These are phyloP conservation scores for Xylariaceae sp. DNA, from an alignment of 2,329 filamentous ascomycete species.

Conservation along the genomic window DNA sequence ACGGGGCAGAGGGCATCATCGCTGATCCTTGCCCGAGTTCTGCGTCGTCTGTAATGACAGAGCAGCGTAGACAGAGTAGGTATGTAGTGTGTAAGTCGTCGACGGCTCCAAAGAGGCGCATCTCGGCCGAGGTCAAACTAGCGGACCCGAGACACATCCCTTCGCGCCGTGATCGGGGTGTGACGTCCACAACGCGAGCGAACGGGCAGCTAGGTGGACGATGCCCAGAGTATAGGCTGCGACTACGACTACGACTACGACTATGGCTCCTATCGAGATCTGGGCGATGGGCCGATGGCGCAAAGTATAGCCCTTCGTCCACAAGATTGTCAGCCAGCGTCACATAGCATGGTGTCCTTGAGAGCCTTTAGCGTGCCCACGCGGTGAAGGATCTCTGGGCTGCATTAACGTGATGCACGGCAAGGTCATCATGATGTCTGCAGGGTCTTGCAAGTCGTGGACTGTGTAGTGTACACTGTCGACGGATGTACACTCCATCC, in stretches of 20 bases:
- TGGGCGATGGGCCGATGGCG: conserved; percentile 6
- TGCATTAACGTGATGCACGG: conserved; percentile 21
- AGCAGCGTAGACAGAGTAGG: no score
- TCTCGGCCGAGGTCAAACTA: neutral
- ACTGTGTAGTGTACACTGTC: conserved; percentile 9
- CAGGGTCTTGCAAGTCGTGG: conserved; percentile 10
- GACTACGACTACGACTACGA: neutral
- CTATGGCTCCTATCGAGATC: conserved; percentile 5
- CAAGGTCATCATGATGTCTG: conserved; percentile 22
- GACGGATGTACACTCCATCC: conserved; percentile 5
- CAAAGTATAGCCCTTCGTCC: conserved; percentile 14
- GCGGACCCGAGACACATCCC: neutral
- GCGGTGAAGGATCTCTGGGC: conserved; percentile 24
- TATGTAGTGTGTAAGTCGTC: no score
- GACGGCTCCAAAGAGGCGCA: no score
- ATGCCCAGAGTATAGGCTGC: neutral
- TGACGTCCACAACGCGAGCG: neutral
- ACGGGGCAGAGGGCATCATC: no score
- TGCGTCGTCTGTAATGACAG: no score
- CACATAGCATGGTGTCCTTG: conserved; percentile 2
- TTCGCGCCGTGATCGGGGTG: neutral
- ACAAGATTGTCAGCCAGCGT: conserved; percentile 8
- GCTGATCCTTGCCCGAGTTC: no score
- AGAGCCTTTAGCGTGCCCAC: conserved; percentile 6
- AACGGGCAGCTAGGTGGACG: neutral